A percentile compares a stretch with the other conserved stretches of the same genome.
Evolutionary conservation across 2,329 filamentous ascomycete genomes (phyloP).

Genomic region (Aspergillus ibericus): DNA sequence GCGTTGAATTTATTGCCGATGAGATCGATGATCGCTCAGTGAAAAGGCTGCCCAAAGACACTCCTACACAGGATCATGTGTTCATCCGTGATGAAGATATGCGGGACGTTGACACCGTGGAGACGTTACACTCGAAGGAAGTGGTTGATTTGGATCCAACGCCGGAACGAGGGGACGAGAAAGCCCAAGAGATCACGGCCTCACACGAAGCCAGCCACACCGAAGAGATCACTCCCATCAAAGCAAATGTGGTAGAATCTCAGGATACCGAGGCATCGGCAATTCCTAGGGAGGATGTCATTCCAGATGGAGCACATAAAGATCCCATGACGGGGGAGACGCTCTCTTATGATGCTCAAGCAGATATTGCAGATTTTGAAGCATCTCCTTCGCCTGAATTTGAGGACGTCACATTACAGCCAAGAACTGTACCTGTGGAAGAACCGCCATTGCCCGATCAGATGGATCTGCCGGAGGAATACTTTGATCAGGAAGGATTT

Average conservation of each 20-base stretch:
- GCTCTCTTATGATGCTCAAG: not conserved
- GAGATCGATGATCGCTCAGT: slow-evolving; percentile 23
- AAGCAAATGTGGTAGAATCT: not conserved
- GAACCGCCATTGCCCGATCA: slow-evolving; percentile 11
- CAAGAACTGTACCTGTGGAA: slow-evolving; percentile 8
- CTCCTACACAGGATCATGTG: slow-evolving; percentile 23
- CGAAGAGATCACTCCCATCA: not conserved
- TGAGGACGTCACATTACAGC: slow-evolving; percentile 22
- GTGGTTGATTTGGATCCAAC: slow-evolving; percentile 35
- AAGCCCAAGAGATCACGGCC: not conserved
- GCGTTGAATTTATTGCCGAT: slow-evolving; percentile 35
- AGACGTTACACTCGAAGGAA: slow-evolving; percentile 31
- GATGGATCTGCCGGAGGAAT: slow-evolving; percentile 1
- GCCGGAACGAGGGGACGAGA: slow-evolving; percentile 5
- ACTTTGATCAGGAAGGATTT: slow-evolving; percentile 59
- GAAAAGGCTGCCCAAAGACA: slow-evolving; percentile 23
- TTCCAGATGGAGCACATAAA: slow-evolving; percentile 24
- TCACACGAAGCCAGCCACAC: not conserved
- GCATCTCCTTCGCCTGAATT: slow-evolving; percentile 38
- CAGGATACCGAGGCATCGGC: not conserved
- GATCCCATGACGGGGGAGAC: slow-evolving; percentile 10
- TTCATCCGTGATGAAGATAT: slow-evolving; percentile 34
- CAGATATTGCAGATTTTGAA: slow-evolving; percentile 1
- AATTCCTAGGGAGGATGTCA: slow-evolving; percentile 8
- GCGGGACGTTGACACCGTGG: slow-evolving; percentile 43